A percentile compares a stretch with the other conserved stretches of the same genome.
Evolutionary conservation across 2,329 filamentous ascomycete species (phyloP).

Genomic region (Dothideomycetes sp.): DNA sequence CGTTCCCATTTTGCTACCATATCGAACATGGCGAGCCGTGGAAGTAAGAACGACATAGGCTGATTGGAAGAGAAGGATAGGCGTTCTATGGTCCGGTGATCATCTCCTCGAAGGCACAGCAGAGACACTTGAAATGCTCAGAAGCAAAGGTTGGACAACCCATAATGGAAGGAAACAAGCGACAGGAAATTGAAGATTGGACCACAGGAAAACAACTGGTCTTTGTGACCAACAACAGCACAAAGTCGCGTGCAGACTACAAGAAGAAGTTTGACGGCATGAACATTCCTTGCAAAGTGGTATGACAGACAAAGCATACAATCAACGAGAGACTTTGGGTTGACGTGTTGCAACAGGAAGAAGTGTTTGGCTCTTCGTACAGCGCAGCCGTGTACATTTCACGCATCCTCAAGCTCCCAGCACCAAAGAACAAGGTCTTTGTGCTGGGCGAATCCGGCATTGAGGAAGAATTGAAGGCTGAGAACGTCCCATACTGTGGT

Average conservation of each 20-base stretch:
- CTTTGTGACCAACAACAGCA: constrained; percentile 98
- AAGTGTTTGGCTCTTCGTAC: constrained; percentile 94
- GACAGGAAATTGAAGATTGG: constrained; percentile 1
- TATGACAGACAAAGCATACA: constrained; percentile 22
- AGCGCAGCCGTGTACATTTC: constrained; percentile 93
- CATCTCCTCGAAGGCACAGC: constrained; percentile 76
- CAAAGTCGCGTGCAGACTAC: constrained; percentile 88
- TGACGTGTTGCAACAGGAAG: constrained; percentile 47
- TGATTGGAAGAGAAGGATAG: constrained; percentile 47
- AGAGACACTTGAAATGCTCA: constrained; percentile 75
- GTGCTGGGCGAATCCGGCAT: constrained; percentile 87
- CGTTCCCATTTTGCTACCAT: too few relatives aligned
- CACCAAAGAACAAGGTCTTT: constrained; percentile 84
- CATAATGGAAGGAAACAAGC: neutral
- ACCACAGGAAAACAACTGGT: constrained; percentile 76
- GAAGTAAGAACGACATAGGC: constrained; percentile 14
- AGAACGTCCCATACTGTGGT: constrained; percentile 71
- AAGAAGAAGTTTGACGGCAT: constrained; percentile 78
- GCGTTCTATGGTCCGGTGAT: constrained; percentile 94
- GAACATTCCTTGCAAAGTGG: constrained; percentile 66
- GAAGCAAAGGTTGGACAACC: constrained; percentile 59
- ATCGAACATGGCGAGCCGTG: too few relatives aligned
- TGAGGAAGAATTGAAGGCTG: constrained; percentile 74
- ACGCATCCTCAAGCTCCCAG: constrained; percentile 71
- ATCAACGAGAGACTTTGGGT: neutral